Evolutionary conservation across 495 filamentous ascomycete genomes (phyloP).

Genomic region (Aspergillus nidulans): DNA sequence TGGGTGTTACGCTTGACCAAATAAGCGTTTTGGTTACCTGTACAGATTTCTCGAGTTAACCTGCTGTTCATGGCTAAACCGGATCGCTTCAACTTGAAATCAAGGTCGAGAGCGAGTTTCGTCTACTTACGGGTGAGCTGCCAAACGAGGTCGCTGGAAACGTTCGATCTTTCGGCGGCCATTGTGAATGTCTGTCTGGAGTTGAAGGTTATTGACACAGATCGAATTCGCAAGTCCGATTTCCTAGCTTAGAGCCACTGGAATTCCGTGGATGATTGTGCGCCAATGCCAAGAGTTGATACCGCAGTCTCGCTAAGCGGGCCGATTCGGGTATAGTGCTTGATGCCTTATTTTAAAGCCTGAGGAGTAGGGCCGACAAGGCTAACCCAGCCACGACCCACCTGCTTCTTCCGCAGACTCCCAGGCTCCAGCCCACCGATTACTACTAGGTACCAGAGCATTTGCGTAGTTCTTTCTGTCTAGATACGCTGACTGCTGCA

Average conservation of each 20-base stretch:
- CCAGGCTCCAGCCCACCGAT: background rate
- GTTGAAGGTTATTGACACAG: slow-evolving; percentile 22
- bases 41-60: slow-evolving; percentile 21
- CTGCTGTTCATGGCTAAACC: background rate
- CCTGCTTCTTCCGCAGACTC: slow-evolving; percentile 12
- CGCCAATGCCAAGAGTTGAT: slow-evolving; percentile 27
- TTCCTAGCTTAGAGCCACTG: slow-evolving; percentile 12
- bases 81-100: background rate
- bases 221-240: slow-evolving; percentile 25
- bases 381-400: slow-evolving; percentile 2
- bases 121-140: slow-evolving; percentile 73
- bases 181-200: slow-evolving; percentile 31
- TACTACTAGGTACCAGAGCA: background rate
- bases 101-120: background rate
- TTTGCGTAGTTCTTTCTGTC: background rate
- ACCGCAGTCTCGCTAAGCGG: slow-evolving; percentile 38
- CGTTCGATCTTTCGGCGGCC: slow-evolving; percentile 50
- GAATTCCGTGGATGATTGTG: slow-evolving; percentile 25
- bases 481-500: slow-evolving; percentile 9
- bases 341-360: slow-evolving; percentile 12
- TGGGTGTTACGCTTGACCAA: slow-evolving; percentile 79
- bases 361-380: slow-evolving; percentile 10
- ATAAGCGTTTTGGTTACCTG: slow-evolving; percentile 77
- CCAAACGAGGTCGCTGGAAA: slow-evolving; percentile 89
- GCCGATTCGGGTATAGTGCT: slow-evolving; percentile 36